A percentile compares a stretch with the other conserved stretches of the same genome.
Evolutionary conservation across 192 early-diverging fungal species (phyloP).

Genomic region (Entomortierella chlamydospora): DNA sequence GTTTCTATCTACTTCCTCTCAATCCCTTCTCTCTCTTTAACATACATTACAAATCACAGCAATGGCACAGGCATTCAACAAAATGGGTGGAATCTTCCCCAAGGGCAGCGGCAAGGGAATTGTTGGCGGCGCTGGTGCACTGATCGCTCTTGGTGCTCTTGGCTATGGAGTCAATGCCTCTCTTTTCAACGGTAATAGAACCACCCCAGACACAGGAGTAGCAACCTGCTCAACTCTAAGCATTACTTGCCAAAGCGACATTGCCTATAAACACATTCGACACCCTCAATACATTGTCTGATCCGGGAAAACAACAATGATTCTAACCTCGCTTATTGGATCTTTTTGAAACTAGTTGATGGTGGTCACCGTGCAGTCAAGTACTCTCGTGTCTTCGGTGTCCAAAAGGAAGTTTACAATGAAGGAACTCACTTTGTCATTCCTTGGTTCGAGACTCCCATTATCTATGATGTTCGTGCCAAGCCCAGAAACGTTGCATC

Average conservation of each 20-base stretch:
- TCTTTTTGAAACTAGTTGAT: constrained; percentile 74
- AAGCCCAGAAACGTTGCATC: constrained; percentile 98
- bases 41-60: too few species aligned
- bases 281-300: neutral
- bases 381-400: constrained; percentile 92
- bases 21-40: too few species aligned
- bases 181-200: constrained; percentile 96
- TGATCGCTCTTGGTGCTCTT: constrained; percentile 77
- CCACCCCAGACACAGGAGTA: neutral
- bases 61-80: constrained; percentile 68
- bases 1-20: too few species aligned
- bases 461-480: constrained; percentile 97
- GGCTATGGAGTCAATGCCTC: constrained; percentile 81
- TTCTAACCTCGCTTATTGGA: neutral
- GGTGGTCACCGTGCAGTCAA: constrained; percentile 99
- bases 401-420: constrained; percentile 84
- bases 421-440: constrained; percentile 97
- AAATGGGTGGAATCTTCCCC: constrained; percentile 72
- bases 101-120: constrained; percentile 67
- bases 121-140: constrained; percentile 65
- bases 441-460: constrained; percentile 95
- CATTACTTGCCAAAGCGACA: neutral
- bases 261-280: neutral
- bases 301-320: neutral
- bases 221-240: neutral